Base-by-base conservation (phyloP, 208 protist genomes). In the Dictyostelium gargantuum region DNA sequence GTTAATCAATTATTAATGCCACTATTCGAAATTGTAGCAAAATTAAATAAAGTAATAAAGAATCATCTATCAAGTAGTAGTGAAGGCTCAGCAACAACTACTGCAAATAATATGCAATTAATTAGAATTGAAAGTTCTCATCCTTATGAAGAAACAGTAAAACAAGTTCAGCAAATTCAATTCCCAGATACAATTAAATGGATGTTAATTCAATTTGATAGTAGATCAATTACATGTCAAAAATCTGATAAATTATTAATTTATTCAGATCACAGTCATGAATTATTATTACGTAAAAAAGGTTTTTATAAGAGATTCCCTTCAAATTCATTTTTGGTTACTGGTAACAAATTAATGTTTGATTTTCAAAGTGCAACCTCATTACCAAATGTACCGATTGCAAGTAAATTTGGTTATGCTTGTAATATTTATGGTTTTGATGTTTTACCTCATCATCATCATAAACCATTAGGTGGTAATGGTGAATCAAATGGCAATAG, bases 121-220 rank as follows among this genome's bases (percentile, higher is more conserved):
- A 75, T 75, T 75, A 75, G 61, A 26, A 38, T 86, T 56, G 81
- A 86, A 48, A 77, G 66, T 6, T 35, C 11, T 4, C 81, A 86
- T 76, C 81, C 81, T n/a, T 86, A 86, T 26, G 81, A 86, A 38
- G 81, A 86, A 13, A 52, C 35, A n/a, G 2, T 26, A 13, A 76
- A 86, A 38, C 63, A 86, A 35, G 56, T 73, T 54, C 72, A 86
- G 26, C 17, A 56, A 29, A 56, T 86, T n/a, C 23, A 32, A 38
- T 77, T 86, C 35, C 81, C 81, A 42, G 23, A 54, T 9, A 32
- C 13, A 21, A 48, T 56, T 13, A 75, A 86, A 38, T 86, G 81
- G 81, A 86, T 86, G 81, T 10, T 44, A 9, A 77, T 86, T 44
- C 81, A 86, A 76, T 86, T 86, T n/a, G 81, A 86, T 48, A 21